A percentile compares a stretch with the other conserved stretches of the same genome.
These are phyloP conservation scores for Ustilago bromivora DNA, from an alignment of 1,284 basidiomycete species.

Conservation along the genomic window DNA sequence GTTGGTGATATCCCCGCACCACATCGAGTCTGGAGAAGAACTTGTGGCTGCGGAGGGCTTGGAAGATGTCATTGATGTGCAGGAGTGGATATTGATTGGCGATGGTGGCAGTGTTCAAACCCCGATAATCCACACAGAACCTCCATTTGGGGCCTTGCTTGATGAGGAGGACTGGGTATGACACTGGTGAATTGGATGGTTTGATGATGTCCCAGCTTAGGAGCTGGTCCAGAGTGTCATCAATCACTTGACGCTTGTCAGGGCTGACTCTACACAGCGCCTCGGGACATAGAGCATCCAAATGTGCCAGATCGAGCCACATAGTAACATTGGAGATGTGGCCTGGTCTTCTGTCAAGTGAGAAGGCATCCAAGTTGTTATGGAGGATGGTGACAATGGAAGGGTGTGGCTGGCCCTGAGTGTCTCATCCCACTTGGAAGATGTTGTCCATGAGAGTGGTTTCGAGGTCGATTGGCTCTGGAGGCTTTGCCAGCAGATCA, in stretches of 20 bases:
- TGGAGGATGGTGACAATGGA: neutral
- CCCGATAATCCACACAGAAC: constrained; percentile 1
- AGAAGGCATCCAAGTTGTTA: neutral
- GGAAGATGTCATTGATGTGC: neutral
- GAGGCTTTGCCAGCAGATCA: too few species aligned
- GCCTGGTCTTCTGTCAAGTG: neutral
- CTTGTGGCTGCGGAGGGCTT: neutral
- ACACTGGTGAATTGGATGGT: neutral
- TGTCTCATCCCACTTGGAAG: neutral
- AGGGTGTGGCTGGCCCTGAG: neutral
- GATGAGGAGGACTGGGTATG: neutral
- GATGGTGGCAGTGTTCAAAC: neutral
- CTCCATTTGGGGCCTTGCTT: neutral
- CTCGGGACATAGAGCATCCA: neutral
- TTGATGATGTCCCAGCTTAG: neutral
- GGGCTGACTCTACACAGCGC: neutral
- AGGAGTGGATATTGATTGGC: neutral
- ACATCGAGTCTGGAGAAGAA: neutral
- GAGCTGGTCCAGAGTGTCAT: neutral
- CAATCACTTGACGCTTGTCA: neutral
- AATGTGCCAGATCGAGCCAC: neutral
- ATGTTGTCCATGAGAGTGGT: neutral
- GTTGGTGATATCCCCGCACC: constrained; percentile 1
- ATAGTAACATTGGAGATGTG: neutral
- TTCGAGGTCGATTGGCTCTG: too few species aligned